A percentile compares a stretch with the other conserved stretches of the same genome.
Evolutionary conservation across 805 yeast species (phyloP).

Genomic region (Metschnikowia lochheadii): DNA sequence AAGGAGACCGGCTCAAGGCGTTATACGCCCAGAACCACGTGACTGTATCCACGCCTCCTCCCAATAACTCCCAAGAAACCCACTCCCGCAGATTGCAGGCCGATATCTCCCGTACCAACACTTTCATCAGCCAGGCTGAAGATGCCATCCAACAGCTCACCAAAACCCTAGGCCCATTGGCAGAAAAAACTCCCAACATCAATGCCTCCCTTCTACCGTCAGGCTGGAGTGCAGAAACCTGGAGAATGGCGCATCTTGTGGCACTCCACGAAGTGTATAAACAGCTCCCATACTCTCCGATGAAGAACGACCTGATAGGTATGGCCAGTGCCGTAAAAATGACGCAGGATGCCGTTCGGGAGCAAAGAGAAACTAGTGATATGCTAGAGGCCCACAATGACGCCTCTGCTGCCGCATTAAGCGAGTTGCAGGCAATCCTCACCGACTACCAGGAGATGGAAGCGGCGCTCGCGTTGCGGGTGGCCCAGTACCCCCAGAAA

Average conservation of each 20-base stretch:
- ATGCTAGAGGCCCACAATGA: slow-evolving; percentile 1
- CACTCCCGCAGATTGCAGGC: slow-evolving; percentile 10
- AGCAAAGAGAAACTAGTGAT: slow-evolving; percentile 9
- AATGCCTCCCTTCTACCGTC: neutral
- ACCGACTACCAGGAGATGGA: slow-evolving; percentile 12
- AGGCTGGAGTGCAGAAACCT: slow-evolving; percentile 7
- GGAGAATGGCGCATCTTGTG: slow-evolving; percentile 8
- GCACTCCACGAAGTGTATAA: slow-evolving; percentile 14
- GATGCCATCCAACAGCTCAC: slow-evolving; percentile 10
- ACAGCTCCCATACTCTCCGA: slow-evolving; percentile 15
- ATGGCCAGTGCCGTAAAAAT: slow-evolving; percentile 17
- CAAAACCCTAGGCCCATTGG: slow-evolving; percentile 3
- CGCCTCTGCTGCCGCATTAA: neutral
- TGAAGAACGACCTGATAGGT: slow-evolving; percentile 20
- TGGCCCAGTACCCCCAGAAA: slow-evolving; percentile 8
- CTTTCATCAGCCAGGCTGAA: slow-evolving; percentile 14
- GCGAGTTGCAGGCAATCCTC: slow-evolving; percentile 1
- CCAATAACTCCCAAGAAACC: slow-evolving; percentile 10
- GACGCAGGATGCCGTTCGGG: slow-evolving; percentile 12
- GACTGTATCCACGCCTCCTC: neutral
- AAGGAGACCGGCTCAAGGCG: neutral
- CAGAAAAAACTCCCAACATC: neutral
- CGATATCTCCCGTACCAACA: slow-evolving; percentile 15
- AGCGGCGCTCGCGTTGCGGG: slow-evolving; percentile 3
- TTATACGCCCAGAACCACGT: neutral